Conservation (phyloP, 73 alveolate genomes). For the Paramecium caudatum region DNA sequence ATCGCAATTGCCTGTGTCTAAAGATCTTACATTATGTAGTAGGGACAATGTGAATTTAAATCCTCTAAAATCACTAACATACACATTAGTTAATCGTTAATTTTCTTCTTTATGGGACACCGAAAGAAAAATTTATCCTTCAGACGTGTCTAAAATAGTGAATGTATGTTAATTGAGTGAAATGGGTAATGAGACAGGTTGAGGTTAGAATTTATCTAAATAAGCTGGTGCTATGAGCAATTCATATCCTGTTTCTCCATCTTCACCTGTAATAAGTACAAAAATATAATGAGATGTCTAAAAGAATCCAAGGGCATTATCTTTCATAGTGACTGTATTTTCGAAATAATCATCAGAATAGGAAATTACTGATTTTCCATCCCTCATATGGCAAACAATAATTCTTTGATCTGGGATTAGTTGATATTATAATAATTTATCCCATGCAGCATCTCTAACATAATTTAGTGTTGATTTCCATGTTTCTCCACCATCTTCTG, state of each 20-base stretch:
- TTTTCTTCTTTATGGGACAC: slow-evolving; percentile 75
- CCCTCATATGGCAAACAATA: slow-evolving; percentile 53
- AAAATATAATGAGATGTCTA: slow-evolving; percentile 40
- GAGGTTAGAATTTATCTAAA: slow-evolving; percentile 54
- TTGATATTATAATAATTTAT: slow-evolving; percentile 42
- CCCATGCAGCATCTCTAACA: slow-evolving; percentile 70
- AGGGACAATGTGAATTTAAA: slow-evolving; percentile 79
- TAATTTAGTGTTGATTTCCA: slow-evolving; percentile 51
- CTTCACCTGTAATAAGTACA: slow-evolving; percentile 4
- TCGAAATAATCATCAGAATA: slow-evolving; percentile 60
- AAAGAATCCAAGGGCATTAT: slow-evolving; percentile 52
- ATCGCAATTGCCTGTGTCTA: slow-evolving; percentile 80
- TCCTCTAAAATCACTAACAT: slow-evolving; percentile 85
- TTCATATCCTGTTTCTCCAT: slow-evolving; percentile 51
- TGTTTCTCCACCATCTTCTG: slow-evolving; percentile 64
- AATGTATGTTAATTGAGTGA: slow-evolving; percentile 38
- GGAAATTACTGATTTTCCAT: slow-evolving; percentile 62
- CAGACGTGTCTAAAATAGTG: slow-evolving; percentile 85
- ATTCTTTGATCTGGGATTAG: slow-evolving; percentile 52
- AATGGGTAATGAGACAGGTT: slow-evolving; percentile 32
- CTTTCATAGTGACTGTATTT: not conserved
- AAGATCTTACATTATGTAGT: slow-evolving; percentile 75
- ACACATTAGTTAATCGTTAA: slow-evolving; percentile 79
- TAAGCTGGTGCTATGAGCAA: slow-evolving; percentile 55
- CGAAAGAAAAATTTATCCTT: slow-evolving; percentile 82